These are phyloP conservation scores for Ophiosphaerella korrae DNA, from an alignment of 2,329 filamentous ascomycete species.

Conservation along the genomic window DNA sequence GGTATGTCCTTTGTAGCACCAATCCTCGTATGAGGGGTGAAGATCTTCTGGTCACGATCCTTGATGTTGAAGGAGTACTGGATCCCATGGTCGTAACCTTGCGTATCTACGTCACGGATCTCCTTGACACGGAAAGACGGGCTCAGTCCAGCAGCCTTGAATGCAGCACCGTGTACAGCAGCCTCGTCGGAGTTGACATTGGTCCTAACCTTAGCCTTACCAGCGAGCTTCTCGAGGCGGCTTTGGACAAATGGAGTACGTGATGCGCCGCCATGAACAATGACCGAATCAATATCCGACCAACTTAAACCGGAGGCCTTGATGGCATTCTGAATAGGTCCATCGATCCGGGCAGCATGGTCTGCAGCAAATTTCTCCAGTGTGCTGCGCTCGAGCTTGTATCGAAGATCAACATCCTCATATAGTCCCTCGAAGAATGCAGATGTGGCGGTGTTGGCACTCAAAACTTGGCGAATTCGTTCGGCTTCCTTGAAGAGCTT, in stretches of 20 bases:
- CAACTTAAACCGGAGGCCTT: slow-evolving; percentile 73
- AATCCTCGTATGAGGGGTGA: slow-evolving; percentile 75
- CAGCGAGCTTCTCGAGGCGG: slow-evolving; percentile 76
- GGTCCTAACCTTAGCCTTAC: slow-evolving; percentile 79
- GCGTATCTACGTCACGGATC: slow-evolving; percentile 80
- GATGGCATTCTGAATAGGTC: slow-evolving; percentile 75
- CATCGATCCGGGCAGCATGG: slow-evolving; percentile 70
- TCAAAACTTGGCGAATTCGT: slow-evolving; percentile 83
- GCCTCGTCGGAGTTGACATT: slow-evolving; percentile 98
- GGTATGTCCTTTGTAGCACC: slow-evolving; percentile 83
- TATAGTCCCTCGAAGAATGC: slow-evolving; percentile 87
- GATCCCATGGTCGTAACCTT: slow-evolving; percentile 74
- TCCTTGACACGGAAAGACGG: slow-evolving; percentile 98
- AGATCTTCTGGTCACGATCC: slow-evolving; percentile 79
- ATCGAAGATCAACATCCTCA: slow-evolving; percentile 91
- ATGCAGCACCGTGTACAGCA: slow-evolving; percentile 92
- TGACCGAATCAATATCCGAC: slow-evolving; percentile 81
- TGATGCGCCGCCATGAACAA: slow-evolving; percentile 88
- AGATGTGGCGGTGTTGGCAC: slow-evolving; percentile 83
- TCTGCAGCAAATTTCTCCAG: slow-evolving; percentile 79
- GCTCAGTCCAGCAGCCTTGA: slow-evolving; percentile 89
- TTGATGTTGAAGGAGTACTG: slow-evolving; percentile 75
- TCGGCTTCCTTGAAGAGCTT: slow-evolving; percentile 95
- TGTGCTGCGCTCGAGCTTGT: slow-evolving; percentile 78
- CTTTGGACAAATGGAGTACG: slow-evolving; percentile 95